Evolutionary conservation across 2,329 filamentous ascomycete species (phyloP).

Genomic region (Colletotrichum caudatum): DNA sequence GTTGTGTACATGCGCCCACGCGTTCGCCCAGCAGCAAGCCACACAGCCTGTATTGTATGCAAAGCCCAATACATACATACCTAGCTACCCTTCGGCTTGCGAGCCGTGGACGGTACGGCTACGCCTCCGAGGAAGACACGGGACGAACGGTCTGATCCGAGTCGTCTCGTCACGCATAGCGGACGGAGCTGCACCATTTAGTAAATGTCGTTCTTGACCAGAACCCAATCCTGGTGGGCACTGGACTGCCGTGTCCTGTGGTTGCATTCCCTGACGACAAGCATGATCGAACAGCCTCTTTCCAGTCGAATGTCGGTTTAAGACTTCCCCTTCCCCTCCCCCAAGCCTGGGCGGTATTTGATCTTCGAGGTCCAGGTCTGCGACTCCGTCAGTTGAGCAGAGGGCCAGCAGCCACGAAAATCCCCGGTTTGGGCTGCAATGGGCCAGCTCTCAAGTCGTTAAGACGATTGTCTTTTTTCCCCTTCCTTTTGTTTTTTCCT

Average conservation of each 20-base stretch:
- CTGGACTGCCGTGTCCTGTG: too few species aligned
- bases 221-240: too few species aligned
- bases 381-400: background rate
- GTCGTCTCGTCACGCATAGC: background rate
- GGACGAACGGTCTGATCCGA: background rate
- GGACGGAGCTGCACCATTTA: background rate
- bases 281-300: background rate
- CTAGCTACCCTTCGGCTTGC: conserved; percentile 7
- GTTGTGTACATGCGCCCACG: background rate
- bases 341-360: background rate
- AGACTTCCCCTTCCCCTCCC: too few species aligned
- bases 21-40: conserved; percentile 2
- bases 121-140: background rate
- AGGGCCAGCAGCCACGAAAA: background rate
- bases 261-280: background rate
- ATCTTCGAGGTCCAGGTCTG: background rate
- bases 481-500: too few species aligned
- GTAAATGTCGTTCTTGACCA: background rate
- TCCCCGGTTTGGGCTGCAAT: background rate
- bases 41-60: background rate
- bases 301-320: too few species aligned
- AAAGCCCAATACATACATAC: background rate
- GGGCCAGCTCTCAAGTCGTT: background rate
- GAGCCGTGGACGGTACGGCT: conserved; percentile 1
- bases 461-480: background rate